These are phyloP conservation scores for Plasmodium gonderi DNA, from an alignment of 169 alveolate genomes.

Conservation along the genomic window DNA sequence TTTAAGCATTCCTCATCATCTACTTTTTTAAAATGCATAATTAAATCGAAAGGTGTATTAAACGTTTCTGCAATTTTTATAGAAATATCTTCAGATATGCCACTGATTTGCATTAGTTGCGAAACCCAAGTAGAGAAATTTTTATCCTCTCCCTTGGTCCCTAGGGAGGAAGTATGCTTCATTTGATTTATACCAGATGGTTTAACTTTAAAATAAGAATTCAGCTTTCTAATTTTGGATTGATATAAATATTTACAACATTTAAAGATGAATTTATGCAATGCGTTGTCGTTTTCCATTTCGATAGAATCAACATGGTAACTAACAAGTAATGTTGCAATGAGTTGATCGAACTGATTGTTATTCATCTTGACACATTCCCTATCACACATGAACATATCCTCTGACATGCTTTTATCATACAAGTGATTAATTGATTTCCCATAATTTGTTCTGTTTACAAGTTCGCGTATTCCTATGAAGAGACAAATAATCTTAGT, in stretches of 20 bases:
- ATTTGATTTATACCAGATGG: conserved; percentile 26
- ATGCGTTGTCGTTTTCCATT: conserved; percentile 12
- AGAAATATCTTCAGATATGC: conserved; percentile 63
- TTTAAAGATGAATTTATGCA: conserved; percentile 42
- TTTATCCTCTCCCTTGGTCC: not conserved
- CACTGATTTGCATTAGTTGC: conserved; percentile 68
- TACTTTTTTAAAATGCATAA: conserved; percentile 52
- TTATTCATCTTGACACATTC: conserved; percentile 15
- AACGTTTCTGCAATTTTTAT: conserved; percentile 36
- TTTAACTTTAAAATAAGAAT: conserved; percentile 58
- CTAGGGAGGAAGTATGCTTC: not conserved
- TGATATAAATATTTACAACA: conserved; percentile 47
- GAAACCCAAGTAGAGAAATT: conserved; percentile 55
- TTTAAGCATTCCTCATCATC: conserved; percentile 70
- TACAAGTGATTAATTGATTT: not conserved
- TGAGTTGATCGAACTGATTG: conserved; percentile 29
- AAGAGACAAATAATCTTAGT: conserved; percentile 54
- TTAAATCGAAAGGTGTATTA: conserved; percentile 45
- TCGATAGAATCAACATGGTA: conserved; percentile 48
- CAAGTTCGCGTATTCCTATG: conserved; percentile 59
- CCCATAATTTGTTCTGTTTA: conserved; percentile 14
- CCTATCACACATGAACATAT: not conserved
- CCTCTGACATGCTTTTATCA: not conserved
- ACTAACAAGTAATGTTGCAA: conserved; percentile 17
- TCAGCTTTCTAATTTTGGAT: conserved; percentile 44